Evolutionary conservation across 2,329 filamentous ascomycete genomes (phyloP).

Genomic region (Aspergillus chevalieri): DNA sequence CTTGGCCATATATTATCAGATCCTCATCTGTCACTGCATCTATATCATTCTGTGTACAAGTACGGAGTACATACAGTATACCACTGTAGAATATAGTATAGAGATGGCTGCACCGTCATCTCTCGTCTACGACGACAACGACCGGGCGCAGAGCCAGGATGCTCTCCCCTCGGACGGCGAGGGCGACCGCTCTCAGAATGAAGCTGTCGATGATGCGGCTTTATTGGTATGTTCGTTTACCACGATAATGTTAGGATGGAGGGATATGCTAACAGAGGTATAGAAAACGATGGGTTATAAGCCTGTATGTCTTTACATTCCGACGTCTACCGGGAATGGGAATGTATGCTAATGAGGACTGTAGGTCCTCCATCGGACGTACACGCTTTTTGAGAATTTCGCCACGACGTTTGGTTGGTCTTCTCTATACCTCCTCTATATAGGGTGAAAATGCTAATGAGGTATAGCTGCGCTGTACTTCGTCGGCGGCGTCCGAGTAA

Average conservation of each 20-base stretch:
- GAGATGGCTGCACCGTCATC: background rate
- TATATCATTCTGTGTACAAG: too few species aligned
- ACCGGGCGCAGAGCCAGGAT: background rate
- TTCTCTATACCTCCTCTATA: slow-evolving; percentile 36
- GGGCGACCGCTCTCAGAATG: slow-evolving; percentile 17
- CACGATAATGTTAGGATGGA: background rate
- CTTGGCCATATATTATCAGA: too few species aligned
- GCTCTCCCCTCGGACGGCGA: slow-evolving; percentile 9
- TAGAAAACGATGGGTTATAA: slow-evolving; percentile 51
- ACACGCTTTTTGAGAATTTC: slow-evolving; percentile 54
- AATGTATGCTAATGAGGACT: slow-evolving; percentile 8
- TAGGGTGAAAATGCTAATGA: slow-evolving; percentile 3
- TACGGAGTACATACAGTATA: too few species aligned
- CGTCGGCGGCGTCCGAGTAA: slow-evolving; percentile 54
- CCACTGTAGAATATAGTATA: too few species aligned
- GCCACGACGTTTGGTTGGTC: slow-evolving; percentile 52
- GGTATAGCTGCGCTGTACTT: slow-evolving; percentile 54
- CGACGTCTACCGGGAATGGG: slow-evolving; percentile 1
- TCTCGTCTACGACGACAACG: too few species aligned
- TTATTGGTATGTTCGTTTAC: slow-evolving; percentile 25
- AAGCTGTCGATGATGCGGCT: slow-evolving; percentile 31
- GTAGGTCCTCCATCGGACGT: slow-evolving; percentile 53
- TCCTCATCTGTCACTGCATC: too few species aligned
- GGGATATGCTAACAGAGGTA: slow-evolving; percentile 16
- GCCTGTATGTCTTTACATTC: slow-evolving; percentile 37